Conservation (phyloP, 768 basidiomycete genomes). For the Lentinula boryana region DNA sequence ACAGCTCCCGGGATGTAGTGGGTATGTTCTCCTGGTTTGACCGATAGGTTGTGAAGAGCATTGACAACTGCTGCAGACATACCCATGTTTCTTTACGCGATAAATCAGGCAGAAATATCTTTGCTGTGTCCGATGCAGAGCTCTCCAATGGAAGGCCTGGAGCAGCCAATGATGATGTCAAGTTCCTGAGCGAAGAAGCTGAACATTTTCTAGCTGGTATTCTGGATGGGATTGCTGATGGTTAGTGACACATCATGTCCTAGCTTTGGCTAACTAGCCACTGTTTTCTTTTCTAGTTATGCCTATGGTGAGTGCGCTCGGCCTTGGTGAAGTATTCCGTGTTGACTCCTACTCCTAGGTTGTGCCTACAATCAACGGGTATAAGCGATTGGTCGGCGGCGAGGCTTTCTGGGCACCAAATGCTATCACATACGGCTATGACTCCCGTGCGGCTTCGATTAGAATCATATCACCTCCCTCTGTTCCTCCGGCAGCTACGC, state of each 20-base stretch:
- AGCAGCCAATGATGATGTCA: slow-evolving; percentile 78
- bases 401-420: slow-evolving; percentile 95
- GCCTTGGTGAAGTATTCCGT: not conserved
- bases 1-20: slow-evolving; percentile 93
- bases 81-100: slow-evolving; percentile 87
- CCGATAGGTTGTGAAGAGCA: not conserved
- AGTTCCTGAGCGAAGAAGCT: slow-evolving; percentile 72
- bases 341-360: slow-evolving; percentile 33
- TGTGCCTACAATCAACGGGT: slow-evolving; percentile 91
- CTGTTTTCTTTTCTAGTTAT: slow-evolving; percentile 44
- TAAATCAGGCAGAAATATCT: slow-evolving; percentile 64
- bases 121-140: slow-evolving; percentile 64
- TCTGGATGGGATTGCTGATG: slow-evolving; percentile 82
- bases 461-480: slow-evolving; percentile 91
- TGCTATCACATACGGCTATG: slow-evolving; percentile 91
- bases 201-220: slow-evolving; percentile 97
- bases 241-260: slow-evolving; percentile 33
- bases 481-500: slow-evolving; percentile 72
- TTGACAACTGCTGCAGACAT: slow-evolving; percentile 45
- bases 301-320: slow-evolving; percentile 55
- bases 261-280: slow-evolving; percentile 2
- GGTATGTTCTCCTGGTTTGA: slow-evolving; percentile 38
- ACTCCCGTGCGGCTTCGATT: slow-evolving; percentile 88
- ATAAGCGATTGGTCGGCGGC: slow-evolving; percentile 92
- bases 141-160: slow-evolving; percentile 55